These are phyloP conservation scores for Saccharomyces hybrid DNA, from an alignment of 1,139 yeast species.

Conservation along the genomic window DNA sequence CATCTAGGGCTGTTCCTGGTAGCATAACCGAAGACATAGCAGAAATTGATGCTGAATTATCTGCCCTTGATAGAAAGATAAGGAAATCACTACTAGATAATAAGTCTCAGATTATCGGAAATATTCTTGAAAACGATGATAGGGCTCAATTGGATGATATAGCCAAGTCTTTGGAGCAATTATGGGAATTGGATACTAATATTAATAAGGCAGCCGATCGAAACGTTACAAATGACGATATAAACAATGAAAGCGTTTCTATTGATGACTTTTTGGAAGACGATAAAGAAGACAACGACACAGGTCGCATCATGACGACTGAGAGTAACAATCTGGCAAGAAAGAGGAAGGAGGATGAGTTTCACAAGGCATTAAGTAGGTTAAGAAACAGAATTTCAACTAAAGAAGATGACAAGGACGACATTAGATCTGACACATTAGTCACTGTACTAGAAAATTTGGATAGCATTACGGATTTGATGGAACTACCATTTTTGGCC, in stretches of 20 bases:
- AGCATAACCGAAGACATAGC: constrained; percentile 40
- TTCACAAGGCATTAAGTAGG: constrained; percentile 28
- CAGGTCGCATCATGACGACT: neutral
- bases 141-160: constrained; percentile 24
- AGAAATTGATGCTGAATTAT: constrained; percentile 39
- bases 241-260: constrained; percentile 1
- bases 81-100: constrained; percentile 31
- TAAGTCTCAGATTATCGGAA: constrained; percentile 31
- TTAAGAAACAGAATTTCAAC: constrained; percentile 19
- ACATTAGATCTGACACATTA: constrained; percentile 22
- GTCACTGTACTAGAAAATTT: constrained; percentile 51
- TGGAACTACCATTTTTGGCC: constrained; percentile 77
- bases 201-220: constrained; percentile 11
- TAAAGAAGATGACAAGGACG: constrained; percentile 10
- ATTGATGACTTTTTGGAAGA: constrained; percentile 4
- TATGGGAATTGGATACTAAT: constrained; percentile 30
- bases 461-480: constrained; percentile 64
- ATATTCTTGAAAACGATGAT: constrained; percentile 24
- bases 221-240: constrained; percentile 11
- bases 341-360: constrained; percentile 26
- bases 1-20: constrained; percentile 26
- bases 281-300: constrained; percentile 13
- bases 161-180: constrained; percentile 29
- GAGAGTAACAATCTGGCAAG: neutral
- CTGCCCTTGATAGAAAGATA: constrained; percentile 33